Evolutionary conservation across 345 rosid genomes (phyloP).

Genomic region (Salix suchowensis): DNA sequence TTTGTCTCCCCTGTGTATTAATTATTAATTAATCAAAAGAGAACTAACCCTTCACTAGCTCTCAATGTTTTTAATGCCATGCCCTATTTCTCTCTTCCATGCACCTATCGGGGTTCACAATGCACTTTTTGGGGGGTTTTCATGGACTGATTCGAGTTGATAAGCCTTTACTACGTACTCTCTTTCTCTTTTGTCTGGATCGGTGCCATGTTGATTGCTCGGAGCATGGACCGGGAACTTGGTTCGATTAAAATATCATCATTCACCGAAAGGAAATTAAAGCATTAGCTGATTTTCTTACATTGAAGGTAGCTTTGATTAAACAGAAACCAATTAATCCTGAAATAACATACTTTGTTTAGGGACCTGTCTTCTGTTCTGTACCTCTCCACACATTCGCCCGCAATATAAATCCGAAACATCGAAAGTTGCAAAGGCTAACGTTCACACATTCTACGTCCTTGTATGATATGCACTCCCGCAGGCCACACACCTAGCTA

Average conservation of each 20-base stretch:
- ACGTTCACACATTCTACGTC: background rate
- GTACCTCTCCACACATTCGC: too few species aligned
- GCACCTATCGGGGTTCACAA: slow-evolving; percentile 8
- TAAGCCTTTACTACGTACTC: background rate
- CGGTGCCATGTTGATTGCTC: background rate
- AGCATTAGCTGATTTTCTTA: too few species aligned
- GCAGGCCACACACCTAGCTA: too few species aligned
- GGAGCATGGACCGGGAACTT: background rate
- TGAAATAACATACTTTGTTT: too few species aligned
- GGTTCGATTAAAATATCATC: background rate
- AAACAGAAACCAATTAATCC: too few species aligned
- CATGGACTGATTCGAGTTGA: background rate
- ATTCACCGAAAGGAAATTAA: too few species aligned
- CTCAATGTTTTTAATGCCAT: background rate
- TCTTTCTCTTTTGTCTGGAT: background rate
- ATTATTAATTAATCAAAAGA: too few species aligned
- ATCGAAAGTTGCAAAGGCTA: background rate
- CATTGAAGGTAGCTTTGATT: too few species aligned
- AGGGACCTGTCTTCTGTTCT: too few species aligned
- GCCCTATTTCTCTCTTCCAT: slow-evolving; percentile 7
- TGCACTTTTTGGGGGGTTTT: background rate
- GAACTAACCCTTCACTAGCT: background rate
- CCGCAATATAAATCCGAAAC: too few species aligned
- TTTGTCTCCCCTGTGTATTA: slow-evolving; percentile 11
- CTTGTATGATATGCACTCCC: too few species aligned